Percentiles rank a stretch among this genome's conserved stretches.
phyloP scores from a whole-genome alignment of 2,329 filamentous ascomycete genomes.

The Pseudogymnoascus sp. region DNA sequence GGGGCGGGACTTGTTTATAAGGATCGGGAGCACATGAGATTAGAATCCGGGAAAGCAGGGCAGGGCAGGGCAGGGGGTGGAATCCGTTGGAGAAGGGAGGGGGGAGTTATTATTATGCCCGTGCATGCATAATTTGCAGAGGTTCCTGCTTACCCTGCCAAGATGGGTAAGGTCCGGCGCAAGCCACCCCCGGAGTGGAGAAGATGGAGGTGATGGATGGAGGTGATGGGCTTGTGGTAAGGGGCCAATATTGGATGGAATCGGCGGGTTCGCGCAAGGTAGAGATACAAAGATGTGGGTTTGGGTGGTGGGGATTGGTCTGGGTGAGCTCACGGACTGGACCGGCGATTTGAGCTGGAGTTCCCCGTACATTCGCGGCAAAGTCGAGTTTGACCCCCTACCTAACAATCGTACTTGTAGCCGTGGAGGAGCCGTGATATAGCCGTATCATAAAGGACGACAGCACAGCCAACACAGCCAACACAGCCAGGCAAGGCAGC shows the following conservation, averaged over 20 bases:
- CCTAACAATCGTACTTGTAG: neutral
- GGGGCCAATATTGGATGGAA: neutral
- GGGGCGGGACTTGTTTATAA: neutral
- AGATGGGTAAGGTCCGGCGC: neutral
- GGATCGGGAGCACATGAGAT: neutral
- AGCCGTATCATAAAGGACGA: no score
- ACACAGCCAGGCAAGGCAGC: neutral
- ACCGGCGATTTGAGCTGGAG: neutral
- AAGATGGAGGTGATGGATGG: neutral
- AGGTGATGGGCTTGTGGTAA: neutral
- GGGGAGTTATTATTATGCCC: neutral
- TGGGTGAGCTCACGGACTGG: neutral
- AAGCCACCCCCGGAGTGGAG: neutral
- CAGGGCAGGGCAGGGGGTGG: neutral
- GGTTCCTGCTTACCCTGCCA: neutral
- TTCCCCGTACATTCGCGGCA: no score
- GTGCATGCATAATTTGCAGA: neutral
- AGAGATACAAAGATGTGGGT: neutral
- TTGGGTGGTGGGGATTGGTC: neutral
- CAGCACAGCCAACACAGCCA: no score
- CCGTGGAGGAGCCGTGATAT: neutral
- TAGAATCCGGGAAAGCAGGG: neutral
- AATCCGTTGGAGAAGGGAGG: neutral
- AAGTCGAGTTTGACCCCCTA: no score
- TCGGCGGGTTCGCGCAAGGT: neutral